Evolutionary conservation across 352 stramenopile genomes (phyloP).

Genomic region (Detonula confervacea): DNA sequence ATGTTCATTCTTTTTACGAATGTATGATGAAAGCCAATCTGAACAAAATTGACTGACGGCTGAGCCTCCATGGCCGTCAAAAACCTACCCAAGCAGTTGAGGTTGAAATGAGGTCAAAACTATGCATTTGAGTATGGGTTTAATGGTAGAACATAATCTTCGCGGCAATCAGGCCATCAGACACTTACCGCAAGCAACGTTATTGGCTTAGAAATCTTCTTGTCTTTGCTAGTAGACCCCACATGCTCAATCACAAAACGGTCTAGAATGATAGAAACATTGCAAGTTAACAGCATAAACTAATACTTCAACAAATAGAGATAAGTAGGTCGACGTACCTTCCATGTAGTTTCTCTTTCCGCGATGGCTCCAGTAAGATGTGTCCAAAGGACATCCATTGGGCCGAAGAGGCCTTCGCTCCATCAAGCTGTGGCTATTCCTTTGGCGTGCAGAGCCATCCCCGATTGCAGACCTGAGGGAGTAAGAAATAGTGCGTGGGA

Average conservation of each 20-base stretch:
- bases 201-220: conserved; percentile 56
- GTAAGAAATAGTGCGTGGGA: conserved; percentile 65
- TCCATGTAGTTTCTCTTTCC: conserved; percentile 83
- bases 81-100: conserved; percentile 24
- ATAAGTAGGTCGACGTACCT: no score
- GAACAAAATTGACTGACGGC: conserved; percentile 82
- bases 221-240: conserved; percentile 61
- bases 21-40: conserved; percentile 82
- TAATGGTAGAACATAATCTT: no score
- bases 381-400: conserved; percentile 75
- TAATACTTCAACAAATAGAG: no score
- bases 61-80: conserved; percentile 83
- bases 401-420: conserved; percentile 66
- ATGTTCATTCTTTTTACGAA: conserved; percentile 74
- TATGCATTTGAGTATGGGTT: no score
- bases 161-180: neutral
- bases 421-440: conserved; percentile 69
- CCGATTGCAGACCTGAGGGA: conserved; percentile 72
- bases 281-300: neutral
- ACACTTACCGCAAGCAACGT: conserved; percentile 60
- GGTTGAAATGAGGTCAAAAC: no score
- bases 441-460: conserved; percentile 72
- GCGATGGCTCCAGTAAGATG: conserved; percentile 82
- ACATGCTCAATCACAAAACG: conserved; percentile 84
- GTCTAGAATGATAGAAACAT: conserved; percentile 12